Conservation (phyloP, 1,139 yeast genomes). For the Pneumocystis canis region DNA sequence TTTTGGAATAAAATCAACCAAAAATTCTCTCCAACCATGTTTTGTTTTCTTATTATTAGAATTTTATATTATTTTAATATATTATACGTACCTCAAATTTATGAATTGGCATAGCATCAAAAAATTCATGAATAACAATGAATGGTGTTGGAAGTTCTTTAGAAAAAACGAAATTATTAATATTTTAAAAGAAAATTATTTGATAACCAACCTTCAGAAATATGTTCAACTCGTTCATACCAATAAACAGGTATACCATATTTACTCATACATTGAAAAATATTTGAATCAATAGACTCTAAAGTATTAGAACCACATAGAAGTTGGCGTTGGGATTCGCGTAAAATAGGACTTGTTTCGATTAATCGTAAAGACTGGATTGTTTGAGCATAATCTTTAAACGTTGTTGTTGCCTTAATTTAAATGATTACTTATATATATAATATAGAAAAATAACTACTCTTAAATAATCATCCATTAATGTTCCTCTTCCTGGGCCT, state of each 20-base stretch:
- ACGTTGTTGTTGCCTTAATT: slow-evolving; percentile 8
- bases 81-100: slow-evolving; percentile 34
- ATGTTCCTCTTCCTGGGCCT: slow-evolving; percentile 79
- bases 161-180: not conserved
- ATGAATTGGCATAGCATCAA: slow-evolving; percentile 73
- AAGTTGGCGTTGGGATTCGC: slow-evolving; percentile 40
- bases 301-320: slow-evolving; percentile 32
- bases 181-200: slow-evolving; percentile 12
- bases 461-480: slow-evolving; percentile 50
- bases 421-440: not conserved
- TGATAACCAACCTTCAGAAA: slow-evolving; percentile 26
- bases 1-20: slow-evolving; percentile 39
- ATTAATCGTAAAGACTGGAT: slow-evolving; percentile 38
- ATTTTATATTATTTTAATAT: not conserved
- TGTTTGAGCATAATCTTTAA: slow-evolving; percentile 22
- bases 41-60: slow-evolving; percentile 27
- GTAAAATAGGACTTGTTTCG: slow-evolving; percentile 58
- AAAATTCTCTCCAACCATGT: slow-evolving; percentile 62
- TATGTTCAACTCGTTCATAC: slow-evolving; percentile 55
- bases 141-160: slow-evolving; percentile 33
- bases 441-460: slow-evolving; percentile 20
- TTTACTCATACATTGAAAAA: slow-evolving; percentile 28
- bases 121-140: slow-evolving; percentile 71
- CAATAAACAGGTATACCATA: slow-evolving; percentile 47
- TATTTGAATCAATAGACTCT: slow-evolving; percentile 26